Percentiles rank a stretch among this genome's conserved stretches.
These are phyloP conservation scores for Penicillium psychrosexuale DNA, from an alignment of 2,329 filamentous ascomycete genomes.

Conservation along the genomic window DNA sequence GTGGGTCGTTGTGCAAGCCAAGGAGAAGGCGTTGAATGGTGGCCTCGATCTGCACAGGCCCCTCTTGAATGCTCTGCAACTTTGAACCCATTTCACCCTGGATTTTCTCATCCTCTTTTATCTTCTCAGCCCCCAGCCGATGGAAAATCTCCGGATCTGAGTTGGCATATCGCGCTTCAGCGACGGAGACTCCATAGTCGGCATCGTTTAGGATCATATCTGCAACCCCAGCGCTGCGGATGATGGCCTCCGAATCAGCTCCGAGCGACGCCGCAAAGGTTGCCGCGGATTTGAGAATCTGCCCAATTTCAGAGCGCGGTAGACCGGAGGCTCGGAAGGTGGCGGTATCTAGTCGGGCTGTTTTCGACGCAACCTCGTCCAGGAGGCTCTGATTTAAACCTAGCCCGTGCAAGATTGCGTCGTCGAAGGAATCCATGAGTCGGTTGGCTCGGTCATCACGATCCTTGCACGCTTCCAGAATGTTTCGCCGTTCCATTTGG, in stretches of 20 bases:
- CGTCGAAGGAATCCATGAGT: slow-evolving; percentile 52
- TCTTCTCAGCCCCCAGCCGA: slow-evolving; percentile 46
- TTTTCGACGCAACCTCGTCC: slow-evolving; percentile 47
- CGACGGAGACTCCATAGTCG: slow-evolving; percentile 54
- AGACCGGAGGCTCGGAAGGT: slow-evolving; percentile 33
- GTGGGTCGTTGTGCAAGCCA: slow-evolving; percentile 32
- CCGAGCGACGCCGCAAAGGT: slow-evolving; percentile 41
- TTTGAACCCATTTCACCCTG: slow-evolving; percentile 42
- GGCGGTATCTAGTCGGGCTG: slow-evolving; percentile 38
- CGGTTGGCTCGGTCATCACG: slow-evolving; percentile 50
- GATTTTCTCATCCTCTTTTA: slow-evolving; percentile 49
- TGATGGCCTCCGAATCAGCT: slow-evolving; percentile 46
- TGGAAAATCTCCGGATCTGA: slow-evolving; percentile 43
- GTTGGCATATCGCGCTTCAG: slow-evolving; percentile 49
- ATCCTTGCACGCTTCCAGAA: slow-evolving; percentile 49
- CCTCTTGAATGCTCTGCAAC: slow-evolving; percentile 42
- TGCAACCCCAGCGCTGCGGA: slow-evolving; percentile 47
- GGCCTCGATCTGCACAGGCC: slow-evolving; percentile 36
- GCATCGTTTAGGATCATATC: slow-evolving; percentile 52
- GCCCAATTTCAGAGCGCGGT: slow-evolving; percentile 35
- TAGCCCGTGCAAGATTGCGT: slow-evolving; percentile 50
- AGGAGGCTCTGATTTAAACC: slow-evolving; percentile 52
- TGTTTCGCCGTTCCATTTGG: slow-evolving; percentile 51
- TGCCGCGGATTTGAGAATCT: slow-evolving; percentile 39
- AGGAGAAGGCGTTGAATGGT: slow-evolving; percentile 41